These are phyloP conservation scores for Lachancea lanzarotensis DNA, from an alignment of 805 yeast species.

Conservation along the genomic window DNA sequence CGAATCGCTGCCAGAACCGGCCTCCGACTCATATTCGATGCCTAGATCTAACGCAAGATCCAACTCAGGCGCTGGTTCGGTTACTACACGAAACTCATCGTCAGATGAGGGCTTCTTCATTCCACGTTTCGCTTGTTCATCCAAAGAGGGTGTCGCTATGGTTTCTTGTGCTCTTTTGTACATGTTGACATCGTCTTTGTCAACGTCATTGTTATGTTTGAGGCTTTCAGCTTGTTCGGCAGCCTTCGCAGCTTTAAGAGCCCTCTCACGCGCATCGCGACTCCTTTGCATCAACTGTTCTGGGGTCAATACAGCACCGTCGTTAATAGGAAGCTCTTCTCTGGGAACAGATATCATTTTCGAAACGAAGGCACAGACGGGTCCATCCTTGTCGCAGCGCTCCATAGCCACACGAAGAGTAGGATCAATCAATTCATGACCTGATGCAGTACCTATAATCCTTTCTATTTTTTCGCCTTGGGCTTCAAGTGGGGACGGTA, in stretches of 20 bases:
- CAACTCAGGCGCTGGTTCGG: constrained; percentile 23
- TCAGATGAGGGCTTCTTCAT: constrained; percentile 7
- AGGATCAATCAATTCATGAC: constrained; percentile 39
- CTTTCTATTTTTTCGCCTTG: constrained; percentile 67
- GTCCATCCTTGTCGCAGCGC: constrained; percentile 60
- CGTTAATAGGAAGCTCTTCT: constrained; percentile 62
- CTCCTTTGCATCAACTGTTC: constrained; percentile 61
- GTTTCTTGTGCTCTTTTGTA: constrained; percentile 27
- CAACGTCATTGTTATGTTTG: constrained; percentile 12
- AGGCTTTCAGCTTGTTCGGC: constrained; percentile 34
- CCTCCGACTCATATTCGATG: constrained; percentile 5
- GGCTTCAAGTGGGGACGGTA: constrained; percentile 78
- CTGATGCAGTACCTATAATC: constrained; percentile 55
- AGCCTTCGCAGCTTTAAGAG: constrained; percentile 59
- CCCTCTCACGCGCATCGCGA: constrained; percentile 57
- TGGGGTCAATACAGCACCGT: constrained; percentile 36
- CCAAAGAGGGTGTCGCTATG: constrained; percentile 22
- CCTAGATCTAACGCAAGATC: constrained; percentile 22
- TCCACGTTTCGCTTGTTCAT: constrained; percentile 2
- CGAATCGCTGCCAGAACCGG: constrained; percentile 9
- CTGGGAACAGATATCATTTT: constrained; percentile 84
- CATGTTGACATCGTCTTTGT: constrained; percentile 13
- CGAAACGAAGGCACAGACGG: constrained; percentile 73
- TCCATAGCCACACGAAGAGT: constrained; percentile 50
- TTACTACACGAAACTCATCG: constrained; percentile 19